These are phyloP conservation scores for Xylaria nigripes DNA, from an alignment of 495 filamentous ascomycete genomes.

Conservation along the genomic window DNA sequence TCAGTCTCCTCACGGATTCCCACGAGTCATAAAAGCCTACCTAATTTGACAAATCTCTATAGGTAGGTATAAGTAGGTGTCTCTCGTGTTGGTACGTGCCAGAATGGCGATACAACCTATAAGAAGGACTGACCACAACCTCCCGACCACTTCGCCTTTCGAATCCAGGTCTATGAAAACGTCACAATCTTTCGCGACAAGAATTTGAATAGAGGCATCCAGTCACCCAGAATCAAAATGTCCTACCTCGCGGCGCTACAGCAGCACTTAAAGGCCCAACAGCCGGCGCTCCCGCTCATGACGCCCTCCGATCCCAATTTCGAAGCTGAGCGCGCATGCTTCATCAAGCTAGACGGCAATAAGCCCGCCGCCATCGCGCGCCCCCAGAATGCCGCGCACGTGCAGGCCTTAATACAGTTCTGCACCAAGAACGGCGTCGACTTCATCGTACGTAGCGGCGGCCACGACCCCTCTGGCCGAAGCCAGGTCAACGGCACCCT, in stretches of 20 bases:
- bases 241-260: neutral
- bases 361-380: slow-evolving; percentile 20
- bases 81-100: too few relatives aligned
- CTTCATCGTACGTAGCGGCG: slow-evolving; percentile 32
- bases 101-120: too few relatives aligned
- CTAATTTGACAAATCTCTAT: too few relatives aligned
- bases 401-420: slow-evolving; percentile 24
- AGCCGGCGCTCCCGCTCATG: neutral
- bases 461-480: slow-evolving; percentile 30
- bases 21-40: too few relatives aligned
- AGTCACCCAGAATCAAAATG: neutral
- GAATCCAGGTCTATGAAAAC: too few relatives aligned
- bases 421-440: slow-evolving; percentile 16
- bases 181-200: too few relatives aligned
- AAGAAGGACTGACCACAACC: too few relatives aligned
- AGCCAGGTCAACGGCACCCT: slow-evolving; percentile 21
- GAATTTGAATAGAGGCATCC: too few relatives aligned
- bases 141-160: too few relatives aligned
- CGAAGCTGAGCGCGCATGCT: neutral
- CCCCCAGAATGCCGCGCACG: slow-evolving; percentile 28
- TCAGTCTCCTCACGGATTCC: too few relatives aligned
- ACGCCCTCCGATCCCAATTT: neutral
- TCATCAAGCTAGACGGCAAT: neutral
- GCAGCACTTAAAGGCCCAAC: neutral
- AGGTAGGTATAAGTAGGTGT: too few relatives aligned